phyloP scores from a whole-genome alignment of 2,329 filamentous ascomycete species.

The Coniochaeta sp. region DNA sequence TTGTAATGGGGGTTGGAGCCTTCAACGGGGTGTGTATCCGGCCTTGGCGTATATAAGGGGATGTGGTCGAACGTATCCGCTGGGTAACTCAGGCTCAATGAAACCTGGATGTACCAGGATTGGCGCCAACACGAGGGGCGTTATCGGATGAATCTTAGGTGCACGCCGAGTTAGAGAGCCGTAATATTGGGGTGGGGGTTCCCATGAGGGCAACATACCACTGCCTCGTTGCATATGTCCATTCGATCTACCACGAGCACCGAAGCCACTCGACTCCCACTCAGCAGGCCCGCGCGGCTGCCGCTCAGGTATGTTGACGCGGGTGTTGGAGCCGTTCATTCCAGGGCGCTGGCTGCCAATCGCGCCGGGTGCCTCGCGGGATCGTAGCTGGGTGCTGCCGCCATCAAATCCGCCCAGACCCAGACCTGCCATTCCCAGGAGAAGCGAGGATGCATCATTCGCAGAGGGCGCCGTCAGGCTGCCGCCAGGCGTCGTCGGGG shows the following conservation, averaged over 20 bases:
- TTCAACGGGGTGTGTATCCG: not conserved
- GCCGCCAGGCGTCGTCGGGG: slow-evolving; percentile 29
- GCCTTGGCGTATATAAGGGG: not conserved
- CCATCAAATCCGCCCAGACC: slow-evolving; percentile 45
- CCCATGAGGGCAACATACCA: slow-evolving; percentile 35
- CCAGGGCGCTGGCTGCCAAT: slow-evolving; percentile 59
- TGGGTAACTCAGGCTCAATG: not conserved
- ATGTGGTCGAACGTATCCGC: not conserved
- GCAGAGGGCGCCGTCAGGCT: slow-evolving; percentile 12
- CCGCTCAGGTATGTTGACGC: slow-evolving; percentile 45
- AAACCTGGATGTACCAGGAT: slow-evolving; percentile 1
- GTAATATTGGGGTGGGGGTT: not conserved
- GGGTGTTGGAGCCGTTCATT: slow-evolving; percentile 33
- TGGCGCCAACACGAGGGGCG: not conserved
- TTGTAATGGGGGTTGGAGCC: not conserved
- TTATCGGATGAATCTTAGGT: slow-evolving; percentile 4
- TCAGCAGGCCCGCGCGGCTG: slow-evolving; percentile 54
- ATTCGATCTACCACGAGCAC: slow-evolving; percentile 44
- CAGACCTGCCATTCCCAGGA: slow-evolving; percentile 41
- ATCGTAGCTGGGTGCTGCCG: slow-evolving; percentile 25
- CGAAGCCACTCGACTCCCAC: slow-evolving; percentile 54
- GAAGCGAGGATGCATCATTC: slow-evolving; percentile 27
- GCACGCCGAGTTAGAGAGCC: not conserved
- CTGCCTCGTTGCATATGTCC: slow-evolving; percentile 57
- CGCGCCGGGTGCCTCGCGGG: slow-evolving; percentile 48